A percentile compares a stretch with the other conserved stretches of the same genome.
These are phyloP conservation scores for Crithidia expoeki DNA, from an alignment of 208 protist genomes.

Conservation along the genomic window DNA sequence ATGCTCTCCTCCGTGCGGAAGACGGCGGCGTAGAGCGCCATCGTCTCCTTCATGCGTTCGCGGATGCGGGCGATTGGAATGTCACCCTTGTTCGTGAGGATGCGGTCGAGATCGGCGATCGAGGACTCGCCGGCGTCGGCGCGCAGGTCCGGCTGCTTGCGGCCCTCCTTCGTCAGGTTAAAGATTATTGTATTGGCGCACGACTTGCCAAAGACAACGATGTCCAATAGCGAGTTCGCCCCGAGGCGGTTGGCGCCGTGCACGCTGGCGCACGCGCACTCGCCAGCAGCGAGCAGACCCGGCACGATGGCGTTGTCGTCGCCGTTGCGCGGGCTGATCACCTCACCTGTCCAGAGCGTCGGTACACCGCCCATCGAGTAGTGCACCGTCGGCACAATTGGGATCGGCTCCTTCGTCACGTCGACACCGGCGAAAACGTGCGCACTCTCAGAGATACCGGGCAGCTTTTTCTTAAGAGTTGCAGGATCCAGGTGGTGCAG, in stretches of 20 bases:
- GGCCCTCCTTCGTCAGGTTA: constrained; percentile 92
- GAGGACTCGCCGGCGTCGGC: constrained; percentile 91
- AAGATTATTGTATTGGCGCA: constrained; percentile 95
- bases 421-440: constrained; percentile 99
- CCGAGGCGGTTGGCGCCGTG: constrained; percentile 99
- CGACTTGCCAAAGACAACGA: constrained; percentile 99
- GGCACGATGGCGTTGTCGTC: constrained; percentile 96
- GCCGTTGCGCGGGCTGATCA: constrained; percentile 85
- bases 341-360: constrained; percentile 93
- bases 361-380: constrained; percentile 98
- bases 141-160: constrained; percentile 84
- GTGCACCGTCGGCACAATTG: constrained; percentile 99
- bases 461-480: constrained; percentile 96
- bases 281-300: constrained; percentile 97
- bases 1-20: constrained; percentile 95
- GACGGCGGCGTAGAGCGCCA: constrained; percentile 98
- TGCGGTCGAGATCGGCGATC: constrained; percentile 96
- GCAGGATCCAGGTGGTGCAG: constrained; percentile 97
- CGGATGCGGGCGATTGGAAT: constrained; percentile 93
- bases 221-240: constrained; percentile 99
- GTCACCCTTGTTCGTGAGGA: constrained; percentile 95
- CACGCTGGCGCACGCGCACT: constrained; percentile 97
- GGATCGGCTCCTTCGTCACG: constrained; percentile 99
- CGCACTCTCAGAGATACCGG: constrained; percentile 99
- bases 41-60: constrained; percentile 97